Base-by-base conservation (phyloP, 257 asterid species). In the Fraxinus pennsylvanica region DNA sequence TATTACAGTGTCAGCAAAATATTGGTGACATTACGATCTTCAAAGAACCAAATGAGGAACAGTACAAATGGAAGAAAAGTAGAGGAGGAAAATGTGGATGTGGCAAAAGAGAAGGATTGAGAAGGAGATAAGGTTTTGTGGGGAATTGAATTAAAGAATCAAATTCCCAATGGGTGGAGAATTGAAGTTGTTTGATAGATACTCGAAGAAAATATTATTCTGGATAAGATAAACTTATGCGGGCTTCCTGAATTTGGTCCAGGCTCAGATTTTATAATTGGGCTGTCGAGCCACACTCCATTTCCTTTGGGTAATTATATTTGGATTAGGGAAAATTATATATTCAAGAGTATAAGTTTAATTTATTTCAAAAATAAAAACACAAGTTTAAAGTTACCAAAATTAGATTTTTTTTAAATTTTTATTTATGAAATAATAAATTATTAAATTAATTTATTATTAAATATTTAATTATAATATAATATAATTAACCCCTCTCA, bases 191-290 rank as follows among this genome's bases (percentile, higher is more conserved):
- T 25, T 25, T 15, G 43, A 32, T 0, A n/a, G 36, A 30, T 52
- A 85, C 79, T 73, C 68, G 27, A 63, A 75, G 84, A 91, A 92
- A 86, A 88, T 94, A 95, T 86, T 88, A 84, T 71, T 86, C 74
- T 4, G 80, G 97, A 92, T 92, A 91, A 91, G 90, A 83, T 79
- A 17, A 82, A 81, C 86, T 74, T 74, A 35, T 22, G 50, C 47
- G 22, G n/a, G 73, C 32, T 35, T 69, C 50, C 25, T 17, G 7
- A 36, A 7, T 25, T 39, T 61, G 68, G 68, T 8, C 32, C 32
- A 17, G 68, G 66, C 66, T 57, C 6, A n/a, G 1, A 6, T 59
- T n/a, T 59, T 59, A 12, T 61, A n/a, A 6, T 61, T 61, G 68
- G 68, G 68, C 30, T 5, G 14, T 9, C 7, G 32, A 22, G 30